These are phyloP conservation scores for Russula virescens DNA, from an alignment of 768 basidiomycete genomes.

Conservation along the genomic window DNA sequence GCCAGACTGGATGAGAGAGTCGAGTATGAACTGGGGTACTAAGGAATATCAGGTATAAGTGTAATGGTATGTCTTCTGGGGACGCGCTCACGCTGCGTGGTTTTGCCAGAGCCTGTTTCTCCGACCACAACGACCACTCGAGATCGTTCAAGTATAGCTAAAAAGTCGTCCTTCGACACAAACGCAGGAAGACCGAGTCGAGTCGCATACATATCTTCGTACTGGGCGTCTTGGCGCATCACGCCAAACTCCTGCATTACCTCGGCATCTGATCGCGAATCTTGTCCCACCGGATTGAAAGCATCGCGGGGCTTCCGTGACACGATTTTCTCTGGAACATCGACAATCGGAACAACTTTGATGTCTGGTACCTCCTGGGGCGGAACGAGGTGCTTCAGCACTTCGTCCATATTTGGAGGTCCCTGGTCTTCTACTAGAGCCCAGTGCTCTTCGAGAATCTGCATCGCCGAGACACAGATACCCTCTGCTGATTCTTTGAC, in stretches of 20 bases:
- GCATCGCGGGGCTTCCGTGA: conserved; percentile 22
- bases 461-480: conserved; percentile 64
- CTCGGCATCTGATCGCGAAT: conserved; percentile 42
- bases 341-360: neutral
- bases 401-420: conserved; percentile 67
- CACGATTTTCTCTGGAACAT: neutral
- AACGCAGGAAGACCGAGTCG: conserved; percentile 75
- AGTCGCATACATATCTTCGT: conserved; percentile 47
- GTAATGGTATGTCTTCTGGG: neutral
- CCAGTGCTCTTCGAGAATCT: conserved; percentile 67
- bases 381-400: conserved; percentile 57
- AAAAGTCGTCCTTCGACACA: conserved; percentile 54
- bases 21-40: conserved; percentile 89
- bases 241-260: conserved; percentile 50
- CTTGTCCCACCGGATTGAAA: conserved; percentile 30
- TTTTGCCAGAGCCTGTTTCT: conserved; percentile 92
- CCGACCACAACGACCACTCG: conserved; percentile 82
- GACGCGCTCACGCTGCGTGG: conserved; percentile 61
- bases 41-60: neutral
- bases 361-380: neutral
- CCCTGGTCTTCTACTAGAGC: conserved; percentile 58
- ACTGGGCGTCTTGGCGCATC: conserved; percentile 43
- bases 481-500: conserved; percentile 65
- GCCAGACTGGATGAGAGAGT: conserved; percentile 61
- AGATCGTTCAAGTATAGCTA: conserved; percentile 49